Conservation (phyloP, 257 asterid genomes). For the Nicotiana noctiflora region DNA sequence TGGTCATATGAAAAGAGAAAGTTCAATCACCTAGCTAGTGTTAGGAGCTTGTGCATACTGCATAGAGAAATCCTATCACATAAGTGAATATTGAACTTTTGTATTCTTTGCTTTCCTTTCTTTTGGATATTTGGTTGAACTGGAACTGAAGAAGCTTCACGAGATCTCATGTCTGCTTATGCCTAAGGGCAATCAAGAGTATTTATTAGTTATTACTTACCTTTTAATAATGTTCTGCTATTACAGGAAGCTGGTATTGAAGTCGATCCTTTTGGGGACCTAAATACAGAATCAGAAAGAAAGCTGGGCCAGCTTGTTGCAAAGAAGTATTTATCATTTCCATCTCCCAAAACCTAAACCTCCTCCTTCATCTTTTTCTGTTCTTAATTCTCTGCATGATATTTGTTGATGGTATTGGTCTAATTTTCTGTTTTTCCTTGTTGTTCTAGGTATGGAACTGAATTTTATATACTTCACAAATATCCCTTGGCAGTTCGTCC, state of each 20-base stretch:
- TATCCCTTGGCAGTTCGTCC: constrained; percentile 85
- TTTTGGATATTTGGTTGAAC: not conserved
- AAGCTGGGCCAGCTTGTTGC: constrained; percentile 81
- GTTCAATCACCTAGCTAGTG: not conserved
- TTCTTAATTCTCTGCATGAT: constrained; percentile 3
- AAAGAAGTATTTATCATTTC: constrained; percentile 48
- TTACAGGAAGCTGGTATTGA: constrained; percentile 83
- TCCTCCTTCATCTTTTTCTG: not conserved
- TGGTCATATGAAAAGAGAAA: not conserved
- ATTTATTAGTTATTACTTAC: not conserved
- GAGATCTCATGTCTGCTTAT: not conserved
- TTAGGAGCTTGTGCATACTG: not conserved
- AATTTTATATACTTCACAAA: constrained; percentile 87
- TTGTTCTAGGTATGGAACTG: constrained; percentile 62
- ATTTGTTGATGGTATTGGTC: not conserved
- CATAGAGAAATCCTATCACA: not conserved
- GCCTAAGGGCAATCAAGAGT: not conserved
- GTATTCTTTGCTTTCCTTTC: not conserved
- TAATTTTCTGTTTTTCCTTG: not conserved
- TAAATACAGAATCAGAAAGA: constrained; percentile 81
- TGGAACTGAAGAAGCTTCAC: not conserved
- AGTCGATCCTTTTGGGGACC: constrained; percentile 85
- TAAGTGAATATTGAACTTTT: not conserved
- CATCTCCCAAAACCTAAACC: not conserved
- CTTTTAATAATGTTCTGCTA: not conserved